Base-by-base conservation (phyloP, 2,329 filamentous ascomycete species). In the Raffaelea arxii region DNA sequence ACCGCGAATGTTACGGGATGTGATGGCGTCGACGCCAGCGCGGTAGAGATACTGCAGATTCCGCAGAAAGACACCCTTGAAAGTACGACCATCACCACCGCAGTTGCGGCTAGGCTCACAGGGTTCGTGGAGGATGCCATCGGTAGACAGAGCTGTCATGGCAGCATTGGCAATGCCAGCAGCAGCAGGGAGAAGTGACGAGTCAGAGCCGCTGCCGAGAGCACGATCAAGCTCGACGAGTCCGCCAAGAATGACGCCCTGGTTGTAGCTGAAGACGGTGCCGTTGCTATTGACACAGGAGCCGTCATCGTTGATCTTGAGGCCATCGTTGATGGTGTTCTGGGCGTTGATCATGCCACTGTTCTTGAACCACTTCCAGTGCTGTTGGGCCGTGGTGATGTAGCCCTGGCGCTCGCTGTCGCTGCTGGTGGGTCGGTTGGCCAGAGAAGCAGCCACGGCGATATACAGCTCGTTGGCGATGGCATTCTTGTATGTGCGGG, bases 61-160 rank as follows among this genome's bases (percentile, higher is more conserved):
- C 4, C 82, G 72, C 47, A 77, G 71, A 53, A 86, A 85, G 22
- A 86, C 67, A 49, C 48, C 83, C 59, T 86, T 87, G 68, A 87
- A 87, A 55, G 83, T 78, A 2, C 69, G 65, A 1, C 70, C 75
- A 51, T 80, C 74, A 11, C 51, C 58, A 22, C 68, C 68, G 44
- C 73, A 77, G 49, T 65, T 57, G 7, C 1, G 46, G 30, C 21
- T 25, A 38, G 36, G 21, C 53, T 80, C 77, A 52, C 77, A 80
- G 21, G 58, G 56, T 49, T 81, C 77, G 48, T 67, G 68, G 2
- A 81, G 63, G 35, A 80, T 66, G 14, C 72, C 69, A 39, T 69
- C 46, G 30, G 62, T 51, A 43, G 68, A 63, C 7, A 78, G 56
- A 2, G 59, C 55, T 3, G 52, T 54, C 38, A 79, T 74, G 19